These are phyloP conservation scores for Clonostachys byssicola DNA, from an alignment of 2,329 filamentous ascomycete species.

Conservation along the genomic window DNA sequence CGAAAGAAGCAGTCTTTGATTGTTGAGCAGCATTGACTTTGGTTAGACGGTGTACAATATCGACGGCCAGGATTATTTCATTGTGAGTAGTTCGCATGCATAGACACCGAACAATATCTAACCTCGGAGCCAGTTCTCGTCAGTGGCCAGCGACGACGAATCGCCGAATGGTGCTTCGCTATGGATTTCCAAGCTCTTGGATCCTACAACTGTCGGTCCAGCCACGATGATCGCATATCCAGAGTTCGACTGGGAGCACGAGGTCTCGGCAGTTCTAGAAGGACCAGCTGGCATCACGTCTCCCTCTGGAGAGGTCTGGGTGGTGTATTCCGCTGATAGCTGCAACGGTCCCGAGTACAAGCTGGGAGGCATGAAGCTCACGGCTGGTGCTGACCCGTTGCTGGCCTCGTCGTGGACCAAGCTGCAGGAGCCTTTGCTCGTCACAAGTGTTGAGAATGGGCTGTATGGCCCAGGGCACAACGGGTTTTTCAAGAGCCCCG, in stretches of 20 bases:
- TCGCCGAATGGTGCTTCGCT: constrained; percentile 10
- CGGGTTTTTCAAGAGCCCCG: constrained; percentile 12
- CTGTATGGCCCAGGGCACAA: constrained; percentile 10
- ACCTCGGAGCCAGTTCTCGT: constrained; percentile 5
- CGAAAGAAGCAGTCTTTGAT: no score
- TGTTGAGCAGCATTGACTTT: no score
- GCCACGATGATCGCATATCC: constrained; percentile 10
- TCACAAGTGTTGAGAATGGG: constrained; percentile 4
- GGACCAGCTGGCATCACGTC: constrained; percentile 7
- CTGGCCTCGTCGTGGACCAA: constrained; percentile 7
- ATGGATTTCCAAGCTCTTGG: constrained; percentile 8
- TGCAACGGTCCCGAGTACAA: constrained; percentile 10
- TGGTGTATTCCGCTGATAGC: constrained; percentile 10
- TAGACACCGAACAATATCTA: background rate
- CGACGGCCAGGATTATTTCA: constrained; percentile 1
- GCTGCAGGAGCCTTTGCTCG: constrained; percentile 6
- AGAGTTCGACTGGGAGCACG: constrained; percentile 7
- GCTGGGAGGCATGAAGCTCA: constrained; percentile 7
- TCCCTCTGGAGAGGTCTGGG: constrained; percentile 6
- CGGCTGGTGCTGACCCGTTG: constrained; percentile 4
- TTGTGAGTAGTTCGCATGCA: background rate
- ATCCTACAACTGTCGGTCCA: constrained; percentile 4
- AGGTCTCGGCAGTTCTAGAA: constrained; percentile 7
- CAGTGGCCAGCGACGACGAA: constrained; percentile 4
- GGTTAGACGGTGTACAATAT: constrained; percentile 1